These are phyloP conservation scores for Pyrenopolyporus hunteri DNA, from an alignment of 495 filamentous ascomycete genomes.

Conservation along the genomic window DNA sequence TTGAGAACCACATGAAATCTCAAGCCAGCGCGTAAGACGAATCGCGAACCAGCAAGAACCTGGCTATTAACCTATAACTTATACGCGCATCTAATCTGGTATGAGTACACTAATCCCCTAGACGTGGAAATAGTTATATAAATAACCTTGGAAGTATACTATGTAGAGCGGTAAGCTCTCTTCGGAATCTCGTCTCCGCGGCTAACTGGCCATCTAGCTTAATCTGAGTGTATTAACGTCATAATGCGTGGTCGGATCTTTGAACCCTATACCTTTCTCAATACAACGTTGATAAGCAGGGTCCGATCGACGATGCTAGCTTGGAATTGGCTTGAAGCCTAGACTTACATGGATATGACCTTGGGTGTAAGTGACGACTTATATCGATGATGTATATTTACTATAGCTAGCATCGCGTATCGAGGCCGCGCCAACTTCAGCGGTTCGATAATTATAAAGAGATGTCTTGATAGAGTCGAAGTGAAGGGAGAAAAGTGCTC, in stretches of 20 bases:
- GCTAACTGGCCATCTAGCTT: not conserved
- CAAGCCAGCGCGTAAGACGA: too few species aligned
- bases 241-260: conserved; percentile 14
- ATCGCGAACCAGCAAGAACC: not conserved
- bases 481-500: not conserved
- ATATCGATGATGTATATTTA: conserved; percentile 16
- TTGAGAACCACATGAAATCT: too few species aligned
- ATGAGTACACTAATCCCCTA: not conserved
- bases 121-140: not conserved
- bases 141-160: too few species aligned
- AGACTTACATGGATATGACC: not conserved
- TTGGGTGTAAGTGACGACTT: conserved; percentile 9
- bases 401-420: not conserved
- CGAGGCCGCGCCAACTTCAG: not conserved
- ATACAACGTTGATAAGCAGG: not conserved
- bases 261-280: not conserved
- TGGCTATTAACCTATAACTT: not conserved
- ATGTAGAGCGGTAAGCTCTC: not conserved
- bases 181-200: conserved; percentile 15
- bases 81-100: not conserved
- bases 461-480: not conserved
- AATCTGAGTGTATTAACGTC: conserved; percentile 1
- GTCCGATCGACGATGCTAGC: conserved; percentile 5
- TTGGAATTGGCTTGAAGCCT: not conserved
- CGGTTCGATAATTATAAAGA: not conserved